Percentiles rank a stretch among this genome's conserved stretches.
Evolutionary conservation across 306 rosid genomes (phyloP).

Genomic region (Psophocarpus tetragonolobus): DNA sequence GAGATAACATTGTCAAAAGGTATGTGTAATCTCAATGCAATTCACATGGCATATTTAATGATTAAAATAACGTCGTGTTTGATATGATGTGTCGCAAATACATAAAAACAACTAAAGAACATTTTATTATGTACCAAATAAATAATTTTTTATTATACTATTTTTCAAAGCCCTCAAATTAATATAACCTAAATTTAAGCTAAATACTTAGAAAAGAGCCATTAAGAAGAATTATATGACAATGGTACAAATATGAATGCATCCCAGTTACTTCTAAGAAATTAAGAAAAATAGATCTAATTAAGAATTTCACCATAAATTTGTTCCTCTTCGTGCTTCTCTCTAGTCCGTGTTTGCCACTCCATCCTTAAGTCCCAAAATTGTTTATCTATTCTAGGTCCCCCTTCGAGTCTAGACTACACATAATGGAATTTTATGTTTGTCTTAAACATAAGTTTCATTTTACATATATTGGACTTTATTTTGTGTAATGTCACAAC

Average conservation of each 20-base stretch:
- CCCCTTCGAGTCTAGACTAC: no score
- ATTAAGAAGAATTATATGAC: not conserved
- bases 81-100: not conserved
- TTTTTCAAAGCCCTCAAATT: not conserved
- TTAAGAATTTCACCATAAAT: no score
- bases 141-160: not conserved
- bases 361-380: no score
- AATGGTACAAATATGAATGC: not conserved
- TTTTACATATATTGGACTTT: no score
- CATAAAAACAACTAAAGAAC: not conserved
- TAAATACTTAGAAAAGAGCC: not conserved
- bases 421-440: no score
- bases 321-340: no score
- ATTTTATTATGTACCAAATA: not conserved
- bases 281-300: no score
- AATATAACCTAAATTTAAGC: not conserved
- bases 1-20: not conserved
- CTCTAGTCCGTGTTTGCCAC: no score
- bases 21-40: not conserved
- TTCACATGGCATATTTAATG: constrained; percentile 17
- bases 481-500: no score
- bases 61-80: not conserved
- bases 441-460: no score
- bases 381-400: no score
- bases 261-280: no score